Evolutionary conservation across 345 rosid genomes (phyloP), one percentile per base, ranked within the genome.

Genomic region (Moringa oleifera): DNA sequence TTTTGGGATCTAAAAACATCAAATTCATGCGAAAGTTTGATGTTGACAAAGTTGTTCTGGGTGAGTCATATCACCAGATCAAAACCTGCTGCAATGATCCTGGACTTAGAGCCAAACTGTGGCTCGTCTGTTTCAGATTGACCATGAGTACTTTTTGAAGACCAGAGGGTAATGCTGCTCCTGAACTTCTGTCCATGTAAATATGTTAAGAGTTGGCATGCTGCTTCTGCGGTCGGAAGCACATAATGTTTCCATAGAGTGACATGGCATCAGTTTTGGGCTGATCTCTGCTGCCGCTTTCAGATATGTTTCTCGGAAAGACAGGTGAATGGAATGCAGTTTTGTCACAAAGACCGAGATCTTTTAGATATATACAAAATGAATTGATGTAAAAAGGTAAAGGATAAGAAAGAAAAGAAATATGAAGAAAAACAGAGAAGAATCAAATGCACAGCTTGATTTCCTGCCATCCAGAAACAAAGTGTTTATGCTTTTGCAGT

Each of bases 201-300:
- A 75, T 67, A 75, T 61, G 59, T 51, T 61, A 53, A 58, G 65
- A 55, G 58, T 61, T 70, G 59, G 70, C 70, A 52, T 66, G 55
- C 80, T 77, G 68, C 21, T 61, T 66, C 20, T 33, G 62, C 57
- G 57, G 47, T 71, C 57, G 51, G 71, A 65, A 69, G 66, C 68
- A 53, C 53, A 52, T 16, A 59, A 50, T 31, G 53, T 53, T 52
- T 58, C 54, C 57, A 46, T 58, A 6, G 18, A 49, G 59, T 25
- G 63, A 64, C 52, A 77, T 60, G 58, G 62, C 70, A 23, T 73
- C 71, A 65, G 53, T 65, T 75, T 59, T 75, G 79, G 54, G 66
- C 55, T 73, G 65, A 52, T 68, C 61, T 54, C 60, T 61, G 68
- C 67, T 65, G 49, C 66, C 45, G 66, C 33, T 56, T 63, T 70